A percentile compares a stretch with the other conserved stretches of the same genome.
Conservation (phyloP, 345 rosid species). For the Salix koriyanagi region DNA sequence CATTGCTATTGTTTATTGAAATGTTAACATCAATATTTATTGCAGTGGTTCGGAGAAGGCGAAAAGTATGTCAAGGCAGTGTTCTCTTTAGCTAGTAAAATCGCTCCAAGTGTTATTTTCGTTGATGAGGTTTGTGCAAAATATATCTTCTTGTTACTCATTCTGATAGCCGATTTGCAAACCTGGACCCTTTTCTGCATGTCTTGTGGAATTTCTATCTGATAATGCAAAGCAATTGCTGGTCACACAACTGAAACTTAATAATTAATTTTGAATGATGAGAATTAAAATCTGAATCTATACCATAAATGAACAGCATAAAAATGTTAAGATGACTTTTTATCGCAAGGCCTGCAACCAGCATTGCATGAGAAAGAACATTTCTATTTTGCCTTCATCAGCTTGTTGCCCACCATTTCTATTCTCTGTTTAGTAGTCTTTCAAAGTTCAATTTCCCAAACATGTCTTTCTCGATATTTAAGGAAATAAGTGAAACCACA, state of each 20-base stretch:
- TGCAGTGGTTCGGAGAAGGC: slow-evolving; percentile 99
- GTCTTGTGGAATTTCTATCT: background rate
- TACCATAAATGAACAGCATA: background rate
- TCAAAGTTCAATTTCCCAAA: background rate
- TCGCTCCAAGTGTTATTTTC: slow-evolving; percentile 94
- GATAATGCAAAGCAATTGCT: background rate
- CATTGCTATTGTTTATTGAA: background rate
- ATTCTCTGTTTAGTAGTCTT: background rate
- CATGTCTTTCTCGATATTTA: background rate
- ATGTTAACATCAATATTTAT: background rate
- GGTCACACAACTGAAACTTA: background rate
- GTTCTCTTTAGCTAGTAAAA: slow-evolving; percentile 96
- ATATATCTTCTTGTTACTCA: background rate
- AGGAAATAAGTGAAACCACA: background rate
- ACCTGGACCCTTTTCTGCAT: background rate
- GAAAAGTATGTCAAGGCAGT: slow-evolving; percentile 98
- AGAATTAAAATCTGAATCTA: background rate
- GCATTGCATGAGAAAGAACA: background rate
- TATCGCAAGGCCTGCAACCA: background rate
- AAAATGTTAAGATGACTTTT: background rate
- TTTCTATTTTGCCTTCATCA: background rate
- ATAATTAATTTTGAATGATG: background rate
- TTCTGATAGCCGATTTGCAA: background rate
- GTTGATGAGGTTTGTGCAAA: slow-evolving; percentile 80
- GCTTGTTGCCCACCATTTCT: background rate